Base-by-base conservation (phyloP, 129 eudicot species). In the Arctium minus region DNA sequence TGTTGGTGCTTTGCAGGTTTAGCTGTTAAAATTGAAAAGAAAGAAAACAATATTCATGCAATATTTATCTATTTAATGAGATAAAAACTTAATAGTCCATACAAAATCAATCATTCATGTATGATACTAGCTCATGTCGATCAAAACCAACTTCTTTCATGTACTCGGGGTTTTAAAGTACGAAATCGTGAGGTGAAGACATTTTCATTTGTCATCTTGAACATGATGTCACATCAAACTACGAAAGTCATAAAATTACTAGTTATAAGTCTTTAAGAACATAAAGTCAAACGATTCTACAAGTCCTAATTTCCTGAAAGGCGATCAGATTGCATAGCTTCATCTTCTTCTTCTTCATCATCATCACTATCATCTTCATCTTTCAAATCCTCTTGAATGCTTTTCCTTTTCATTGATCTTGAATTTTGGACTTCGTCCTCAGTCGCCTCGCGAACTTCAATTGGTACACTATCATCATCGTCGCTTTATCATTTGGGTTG, bases 91-190 rank as follows among this genome's bases (percentile, higher is more conserved):
- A 70, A 35, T 10, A 12, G 70, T 75, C n/a, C 35, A 35, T 76
- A 76, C 39, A 82, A 37, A 75, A 82, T 22, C 71, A 27, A 53
- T 76, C 60, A 32, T 35, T 17, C 33, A 31, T 48, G 64, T 78
- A 48, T 76, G 44, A 77, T 76, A 35, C 81, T 76, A 83, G 48
- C 46, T 40, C 29, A 56, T 42, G 81, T 22, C 53, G 46, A 33
- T 53, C 15, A 78, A 83, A 83, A 32, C 46, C 46, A 40, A 40
- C 46, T 40, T 40, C 10, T 40, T 40, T 22, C 27, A 22, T 22
- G 27, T 22, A 33, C 36, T 33, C 36, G 3, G 3, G 36, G 3
- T 33, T 33, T 33, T 33, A 33, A 42, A 42, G 50, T 42, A 42
- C 50, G 13, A 42, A 42, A 42, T 8, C 46, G 1, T 6, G 10